Evolutionary conservation across 441 rosid genomes (phyloP), one percentile per base, ranked within the genome.

Genomic region (Sinapis alba): DNA sequence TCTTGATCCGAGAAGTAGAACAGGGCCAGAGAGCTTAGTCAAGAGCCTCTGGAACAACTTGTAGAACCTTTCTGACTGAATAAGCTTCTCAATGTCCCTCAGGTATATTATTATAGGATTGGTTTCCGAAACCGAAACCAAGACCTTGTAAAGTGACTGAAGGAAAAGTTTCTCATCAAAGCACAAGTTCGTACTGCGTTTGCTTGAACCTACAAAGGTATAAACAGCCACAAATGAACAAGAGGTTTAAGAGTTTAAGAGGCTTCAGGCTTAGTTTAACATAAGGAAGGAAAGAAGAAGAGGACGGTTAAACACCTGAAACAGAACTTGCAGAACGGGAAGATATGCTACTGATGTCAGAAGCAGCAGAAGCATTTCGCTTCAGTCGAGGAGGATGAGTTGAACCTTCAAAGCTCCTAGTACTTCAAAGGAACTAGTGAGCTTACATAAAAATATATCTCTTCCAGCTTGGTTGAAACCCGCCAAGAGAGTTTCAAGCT

Each of bases 71-170:
- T 82, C 85, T 16, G 98, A 96, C 67, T 89, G 91, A 58, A 88
- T 87, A 58, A 93, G 87, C 82, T 83, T 89, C 75, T 96, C 98
- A 19, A 80, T 86, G 54, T 96, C 97, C 85, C 99, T 85, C 41
- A 96, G 80, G 86, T 96, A 96, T 73, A 96, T 71, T 65, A 96
- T 87, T 68, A 93, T 70, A 8, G 96, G 80, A 77, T 82, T 77
- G 72, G 79, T 82, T 85, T 91, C 93, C 26, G 99, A 89, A 66
- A 85, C 78, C 15, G 91, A 85, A 76, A 83, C 82, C 90, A 96
- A 84, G 5, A 91, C 97, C 97, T 96, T 90, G 89, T 87, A 88
- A 65, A 96, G 92, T 65, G 99, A 89, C 75, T 85, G 94, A 53
- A 96, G 80, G 81, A 96, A 90, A 59, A 84, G 80, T 82, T 80